These are phyloP conservation scores for Colletotrichum sidae DNA, from an alignment of 2,329 filamentous ascomycete species.

Conservation along the genomic window DNA sequence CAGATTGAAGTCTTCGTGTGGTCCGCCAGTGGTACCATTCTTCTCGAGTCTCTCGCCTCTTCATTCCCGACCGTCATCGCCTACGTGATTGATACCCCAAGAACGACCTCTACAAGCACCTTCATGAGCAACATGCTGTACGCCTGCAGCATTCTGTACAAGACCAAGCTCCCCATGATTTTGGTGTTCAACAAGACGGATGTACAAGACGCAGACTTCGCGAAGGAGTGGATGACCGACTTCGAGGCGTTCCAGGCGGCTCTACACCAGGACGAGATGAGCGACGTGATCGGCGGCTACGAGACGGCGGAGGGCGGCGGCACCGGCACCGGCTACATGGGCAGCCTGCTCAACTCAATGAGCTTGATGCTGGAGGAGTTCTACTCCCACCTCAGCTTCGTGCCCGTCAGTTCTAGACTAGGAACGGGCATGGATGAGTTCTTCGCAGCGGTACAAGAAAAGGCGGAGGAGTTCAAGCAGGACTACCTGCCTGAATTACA, in stretches of 20 bases:
- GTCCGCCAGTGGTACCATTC: constrained; percentile 94
- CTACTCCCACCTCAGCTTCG: constrained; percentile 92
- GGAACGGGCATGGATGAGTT: constrained; percentile 94
- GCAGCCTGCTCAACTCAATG: constrained; percentile 95
- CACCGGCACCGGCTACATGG: constrained; percentile 94
- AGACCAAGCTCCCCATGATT: constrained; percentile 98
- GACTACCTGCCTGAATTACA: constrained; percentile 96
- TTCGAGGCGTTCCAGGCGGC: constrained; percentile 96
- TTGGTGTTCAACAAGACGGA: constrained; percentile 99
- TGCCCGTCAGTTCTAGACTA: constrained; percentile 93
- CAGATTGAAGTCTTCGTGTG: constrained; percentile 99
- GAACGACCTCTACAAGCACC: constrained; percentile 91
- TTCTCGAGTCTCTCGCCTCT: constrained; percentile 91
- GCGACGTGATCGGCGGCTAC: constrained; percentile 78
- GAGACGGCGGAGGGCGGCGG: constrained; percentile 71
- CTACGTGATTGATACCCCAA: constrained; percentile 96
- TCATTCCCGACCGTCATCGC: constrained; percentile 97
- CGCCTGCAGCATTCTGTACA: constrained; percentile 98
- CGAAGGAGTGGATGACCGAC: constrained; percentile 99
- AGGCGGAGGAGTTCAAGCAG: constrained; percentile 86
- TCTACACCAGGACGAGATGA: constrained; percentile 81
- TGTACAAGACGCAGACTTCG: constrained; percentile 89
- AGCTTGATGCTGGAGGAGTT: constrained; percentile 97
- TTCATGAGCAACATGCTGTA: constrained; percentile 99
- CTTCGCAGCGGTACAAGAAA: constrained; percentile 88